Conservation (phyloP, 2,329 filamentous ascomycete genomes). For the Tympanopsis confertula region DNA sequence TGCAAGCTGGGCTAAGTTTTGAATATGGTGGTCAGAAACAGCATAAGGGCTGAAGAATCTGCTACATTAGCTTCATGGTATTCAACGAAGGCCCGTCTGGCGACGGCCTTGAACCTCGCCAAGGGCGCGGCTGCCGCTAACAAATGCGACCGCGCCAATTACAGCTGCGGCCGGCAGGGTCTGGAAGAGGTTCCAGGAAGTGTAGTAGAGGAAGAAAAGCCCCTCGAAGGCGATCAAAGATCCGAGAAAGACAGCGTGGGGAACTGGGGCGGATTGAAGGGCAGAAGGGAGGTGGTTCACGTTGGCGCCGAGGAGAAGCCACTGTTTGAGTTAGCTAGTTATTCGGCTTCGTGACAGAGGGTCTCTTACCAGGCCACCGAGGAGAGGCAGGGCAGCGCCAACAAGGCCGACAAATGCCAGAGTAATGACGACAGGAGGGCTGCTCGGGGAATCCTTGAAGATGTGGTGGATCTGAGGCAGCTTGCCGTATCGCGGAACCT, state of each 20-base stretch:
- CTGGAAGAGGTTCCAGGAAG: constrained; percentile 83
- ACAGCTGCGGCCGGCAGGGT: constrained; percentile 61
- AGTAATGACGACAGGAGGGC: constrained; percentile 69
- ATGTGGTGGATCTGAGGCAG: constrained; percentile 79
- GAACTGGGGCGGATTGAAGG: constrained; percentile 62
- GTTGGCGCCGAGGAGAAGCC: constrained; percentile 75
- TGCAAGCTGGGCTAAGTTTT: too few relatives aligned
- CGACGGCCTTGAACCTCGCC: constrained; percentile 86
- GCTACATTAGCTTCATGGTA: neutral
- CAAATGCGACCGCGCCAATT: constrained; percentile 60
- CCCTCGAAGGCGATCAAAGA: constrained; percentile 80
- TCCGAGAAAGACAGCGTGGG: constrained; percentile 75
- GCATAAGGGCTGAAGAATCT: too few relatives aligned
- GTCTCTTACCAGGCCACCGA: constrained; percentile 56
- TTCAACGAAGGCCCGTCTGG: constrained; percentile 56
- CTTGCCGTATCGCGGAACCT: constrained; percentile 73
- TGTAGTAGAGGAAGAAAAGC: constrained; percentile 92
- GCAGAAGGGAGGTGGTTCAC: constrained; percentile 67
- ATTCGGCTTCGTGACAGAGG: neutral
- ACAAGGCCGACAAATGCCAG: constrained; percentile 67
- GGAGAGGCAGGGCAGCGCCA: constrained; percentile 58
- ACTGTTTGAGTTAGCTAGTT: constrained; percentile 35
- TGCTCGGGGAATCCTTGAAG: constrained; percentile 71
- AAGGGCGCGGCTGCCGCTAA: constrained; percentile 81
- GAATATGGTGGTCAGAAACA: too few relatives aligned